Percentiles rank a stretch among this genome's conserved stretches.
Evolutionary conservation across 306 rosid genomes (phyloP).

Genomic region (Sechiopsis laciniata): DNA sequence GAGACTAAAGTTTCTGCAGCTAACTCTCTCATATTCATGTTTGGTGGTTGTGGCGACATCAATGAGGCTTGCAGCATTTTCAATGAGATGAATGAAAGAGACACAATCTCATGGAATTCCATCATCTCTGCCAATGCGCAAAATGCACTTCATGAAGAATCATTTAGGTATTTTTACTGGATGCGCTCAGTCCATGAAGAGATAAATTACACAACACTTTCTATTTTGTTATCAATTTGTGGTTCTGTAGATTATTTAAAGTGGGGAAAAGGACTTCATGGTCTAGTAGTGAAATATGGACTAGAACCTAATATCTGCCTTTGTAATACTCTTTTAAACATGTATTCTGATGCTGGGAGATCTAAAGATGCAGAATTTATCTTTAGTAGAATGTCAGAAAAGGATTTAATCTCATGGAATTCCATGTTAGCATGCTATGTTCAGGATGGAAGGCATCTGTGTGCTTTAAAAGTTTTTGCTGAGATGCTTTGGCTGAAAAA

Average conservation of each 20-base stretch:
- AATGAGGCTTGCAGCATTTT: constrained; percentile 60
- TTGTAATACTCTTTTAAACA: constrained; percentile 68
- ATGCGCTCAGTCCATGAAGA: constrained; percentile 49
- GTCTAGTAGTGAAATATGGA: constrained; percentile 59
- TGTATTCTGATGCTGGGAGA: constrained; percentile 72
- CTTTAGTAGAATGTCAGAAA: constrained; percentile 63
- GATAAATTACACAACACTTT: constrained; percentile 51
- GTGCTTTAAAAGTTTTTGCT: constrained; percentile 46
- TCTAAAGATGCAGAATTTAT: constrained; percentile 51
- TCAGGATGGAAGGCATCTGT: constrained; percentile 42
- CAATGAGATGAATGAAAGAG: constrained; percentile 56
- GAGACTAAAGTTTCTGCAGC: constrained; percentile 56
- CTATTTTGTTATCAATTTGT: constrained; percentile 53
- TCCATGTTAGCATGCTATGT: constrained; percentile 75
- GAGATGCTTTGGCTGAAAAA: constrained; percentile 47
- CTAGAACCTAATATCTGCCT: constrained; percentile 53
- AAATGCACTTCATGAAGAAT: constrained; percentile 47
- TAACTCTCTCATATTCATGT: constrained; percentile 74
- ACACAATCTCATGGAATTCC: constrained; percentile 90
- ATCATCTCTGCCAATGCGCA: constrained; percentile 63
- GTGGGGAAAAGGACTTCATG: constrained; percentile 80
- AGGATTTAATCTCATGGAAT: constrained; percentile 84
- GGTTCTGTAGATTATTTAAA: constrained; percentile 50
- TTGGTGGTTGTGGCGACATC: constrained; percentile 47
- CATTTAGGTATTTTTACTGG: constrained; percentile 43